These are phyloP conservation scores for Leucosporidium creatinivorum DNA, from an alignment of 768 basidiomycete genomes.

Conservation along the genomic window DNA sequence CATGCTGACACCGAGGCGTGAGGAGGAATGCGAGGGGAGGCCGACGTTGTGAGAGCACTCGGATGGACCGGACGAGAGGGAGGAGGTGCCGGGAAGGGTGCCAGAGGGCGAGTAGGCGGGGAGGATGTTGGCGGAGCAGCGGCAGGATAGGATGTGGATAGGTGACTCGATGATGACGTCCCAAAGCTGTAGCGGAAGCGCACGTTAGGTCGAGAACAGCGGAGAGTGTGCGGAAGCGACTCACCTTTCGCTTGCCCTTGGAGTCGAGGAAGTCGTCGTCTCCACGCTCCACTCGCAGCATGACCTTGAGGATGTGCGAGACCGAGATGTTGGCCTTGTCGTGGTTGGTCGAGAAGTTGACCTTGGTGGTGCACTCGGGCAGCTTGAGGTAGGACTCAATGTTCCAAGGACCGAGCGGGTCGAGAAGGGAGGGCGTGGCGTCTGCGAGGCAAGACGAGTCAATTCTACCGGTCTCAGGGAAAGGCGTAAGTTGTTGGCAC, in stretches of 20 bases:
- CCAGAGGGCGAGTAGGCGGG: constrained; percentile 55
- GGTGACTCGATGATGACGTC: constrained; percentile 55
- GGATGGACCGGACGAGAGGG: neutral
- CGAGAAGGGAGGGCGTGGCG: constrained; percentile 41
- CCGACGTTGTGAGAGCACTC: neutral
- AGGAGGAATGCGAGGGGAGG: neutral
- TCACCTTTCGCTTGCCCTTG: constrained; percentile 61
- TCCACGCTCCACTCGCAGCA: constrained; percentile 73
- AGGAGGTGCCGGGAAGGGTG: neutral
- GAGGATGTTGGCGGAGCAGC: constrained; percentile 72
- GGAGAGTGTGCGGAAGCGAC: neutral
- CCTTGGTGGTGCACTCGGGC: constrained; percentile 49
- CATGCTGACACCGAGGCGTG: constrained; percentile 29
- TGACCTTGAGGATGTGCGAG: constrained; percentile 67
- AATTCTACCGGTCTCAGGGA: neutral
- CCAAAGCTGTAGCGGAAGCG: constrained; percentile 15
- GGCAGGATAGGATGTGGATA: constrained; percentile 77
- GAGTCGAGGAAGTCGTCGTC: constrained; percentile 59
- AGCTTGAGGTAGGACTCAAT: constrained; percentile 63
- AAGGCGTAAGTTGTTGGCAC: constrained; percentile 39
- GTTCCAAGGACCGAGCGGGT: constrained; percentile 69
- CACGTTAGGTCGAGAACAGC: neutral
- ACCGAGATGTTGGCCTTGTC: constrained; percentile 65
- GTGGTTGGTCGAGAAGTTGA: constrained; percentile 77
- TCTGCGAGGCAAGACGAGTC: constrained; percentile 32